Base-by-base conservation (phyloP, 345 rosid genomes). In the Sisymbrium irio region DNA sequence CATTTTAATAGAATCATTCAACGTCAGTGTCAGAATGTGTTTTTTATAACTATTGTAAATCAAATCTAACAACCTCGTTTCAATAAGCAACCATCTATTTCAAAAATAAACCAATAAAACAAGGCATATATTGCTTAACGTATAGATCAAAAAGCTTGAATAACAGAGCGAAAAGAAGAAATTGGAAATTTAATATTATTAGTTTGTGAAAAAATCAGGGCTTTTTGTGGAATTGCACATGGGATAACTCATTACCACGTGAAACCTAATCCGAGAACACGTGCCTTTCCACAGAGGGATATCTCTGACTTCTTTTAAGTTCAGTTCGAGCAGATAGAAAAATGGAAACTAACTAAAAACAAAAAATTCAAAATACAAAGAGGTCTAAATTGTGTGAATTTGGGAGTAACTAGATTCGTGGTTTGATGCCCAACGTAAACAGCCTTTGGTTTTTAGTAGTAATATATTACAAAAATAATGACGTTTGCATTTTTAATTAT, bases 161-260 rank as follows among this genome's bases (percentile, higher is more conserved):
- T 59, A 66, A 59, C 67, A 74, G 67, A 66, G 36, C 33, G 17
- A 40, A 67, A 51, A 27, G n/a, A 41, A 60, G 17, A 44, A 30
- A 12, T 28, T 11, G 17, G 14, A 28, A 37, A 47, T 66, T 49
- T 12, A 74, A 19, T 58, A 58, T n/a, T 41, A 32, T 33, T 75
- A 67, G 25, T 49, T 74, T 67, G 33, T 18, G 45, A 30, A 40
- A 59, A 66, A 59, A 17, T 13, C 27, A 28, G 30, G 39, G 25
- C 20, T 41, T 59, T 73, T 67, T 50, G 68, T 50, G 78, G 56
- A 51, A 41, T 41, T 33, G 78, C 78, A 75, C 78, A 75, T 75
- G 78, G 78, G 74, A 75, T 75, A 75, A 75, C 69, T 60, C 69
- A 75, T 67, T 67, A 37, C 68, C 78, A 75, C 74, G 78, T 75